Evolutionary conservation across 2,329 filamentous ascomycete genomes (phyloP).

Genomic region (Claviceps quebecensis): DNA sequence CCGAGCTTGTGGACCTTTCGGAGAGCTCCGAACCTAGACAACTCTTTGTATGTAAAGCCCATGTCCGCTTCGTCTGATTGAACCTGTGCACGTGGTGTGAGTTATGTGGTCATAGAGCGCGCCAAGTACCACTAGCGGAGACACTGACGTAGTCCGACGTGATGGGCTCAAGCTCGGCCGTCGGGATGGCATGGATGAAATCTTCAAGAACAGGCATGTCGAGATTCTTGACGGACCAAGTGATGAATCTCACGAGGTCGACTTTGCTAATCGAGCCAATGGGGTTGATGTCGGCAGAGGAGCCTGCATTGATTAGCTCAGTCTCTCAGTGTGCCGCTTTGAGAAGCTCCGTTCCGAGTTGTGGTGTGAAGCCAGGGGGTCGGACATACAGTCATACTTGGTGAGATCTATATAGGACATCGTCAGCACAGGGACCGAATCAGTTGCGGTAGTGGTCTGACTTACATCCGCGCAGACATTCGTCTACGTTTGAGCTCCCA

Average conservation of each 20-base stretch:
- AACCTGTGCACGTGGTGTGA: background rate
- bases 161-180: constrained; percentile 34
- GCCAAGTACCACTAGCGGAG: background rate
- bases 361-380: background rate
- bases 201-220: constrained; percentile 45
- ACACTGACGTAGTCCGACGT: constrained; percentile 17
- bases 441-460: background rate
- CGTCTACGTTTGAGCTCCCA: constrained; percentile 16
- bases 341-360: background rate
- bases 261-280: constrained; percentile 31
- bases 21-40: constrained; percentile 24
- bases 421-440: background rate
- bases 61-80: constrained; percentile 29
- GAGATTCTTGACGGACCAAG: constrained; percentile 40
- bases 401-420: constrained; percentile 16
- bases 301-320: background rate
- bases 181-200: constrained; percentile 46
- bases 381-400: constrained; percentile 14
- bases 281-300: constrained; percentile 27
- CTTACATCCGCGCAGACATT: constrained; percentile 9
- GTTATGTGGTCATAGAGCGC: constrained; percentile 7
- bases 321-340: background rate
- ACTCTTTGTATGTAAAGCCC: constrained; percentile 28
- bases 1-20: constrained; percentile 29
- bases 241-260: constrained; percentile 52